A percentile compares a stretch with the other conserved stretches of the same genome.
Conservation (phyloP, 2,329 filamentous ascomycete genomes). For the Madurella fahalii region DNA sequence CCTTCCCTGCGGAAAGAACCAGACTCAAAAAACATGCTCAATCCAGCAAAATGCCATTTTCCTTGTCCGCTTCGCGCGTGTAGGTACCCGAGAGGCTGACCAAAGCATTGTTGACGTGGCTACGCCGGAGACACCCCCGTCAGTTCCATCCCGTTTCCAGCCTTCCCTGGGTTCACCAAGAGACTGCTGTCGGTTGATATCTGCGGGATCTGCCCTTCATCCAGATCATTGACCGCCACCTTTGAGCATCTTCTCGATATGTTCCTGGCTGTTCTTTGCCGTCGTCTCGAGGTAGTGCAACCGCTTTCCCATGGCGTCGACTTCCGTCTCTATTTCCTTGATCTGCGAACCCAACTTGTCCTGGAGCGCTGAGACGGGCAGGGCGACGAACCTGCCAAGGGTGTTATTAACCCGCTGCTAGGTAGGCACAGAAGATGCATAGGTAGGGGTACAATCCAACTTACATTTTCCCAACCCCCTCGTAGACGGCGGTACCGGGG, state of each 20-base stretch:
- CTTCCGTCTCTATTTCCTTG: slow-evolving; percentile 69
- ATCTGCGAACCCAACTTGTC: slow-evolving; percentile 72
- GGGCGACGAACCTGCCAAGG: slow-evolving; percentile 73
- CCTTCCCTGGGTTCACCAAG: no score
- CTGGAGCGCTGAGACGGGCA: slow-evolving; percentile 68
- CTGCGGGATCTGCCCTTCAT: background rate
- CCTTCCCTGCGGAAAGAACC: no score
- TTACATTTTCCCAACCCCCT: slow-evolving; percentile 96
- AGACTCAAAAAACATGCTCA: no score
- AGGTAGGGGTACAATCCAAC: slow-evolving; percentile 27
- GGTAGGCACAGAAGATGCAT: background rate
- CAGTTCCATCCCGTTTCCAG: no score
- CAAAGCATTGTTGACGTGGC: no score
- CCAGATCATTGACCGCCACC: slow-evolving; percentile 31
- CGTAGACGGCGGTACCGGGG: slow-evolving; percentile 75
- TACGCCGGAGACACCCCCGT: no score
- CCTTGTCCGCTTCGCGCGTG: no score
- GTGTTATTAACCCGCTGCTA: background rate
- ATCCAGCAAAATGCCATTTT: no score
- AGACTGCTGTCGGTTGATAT: no score
- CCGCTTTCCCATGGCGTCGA: slow-evolving; percentile 80
- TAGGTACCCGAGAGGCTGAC: no score
- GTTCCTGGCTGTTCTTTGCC: slow-evolving; percentile 86
- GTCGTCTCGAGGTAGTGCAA: slow-evolving; percentile 92
- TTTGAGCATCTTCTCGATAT: slow-evolving; percentile 83